A percentile compares a stretch with the other conserved stretches of the same genome.
These are phyloP conservation scores for Ganoderma boninense DNA, from an alignment of 1,284 basidiomycete species.

Conservation along the genomic window DNA sequence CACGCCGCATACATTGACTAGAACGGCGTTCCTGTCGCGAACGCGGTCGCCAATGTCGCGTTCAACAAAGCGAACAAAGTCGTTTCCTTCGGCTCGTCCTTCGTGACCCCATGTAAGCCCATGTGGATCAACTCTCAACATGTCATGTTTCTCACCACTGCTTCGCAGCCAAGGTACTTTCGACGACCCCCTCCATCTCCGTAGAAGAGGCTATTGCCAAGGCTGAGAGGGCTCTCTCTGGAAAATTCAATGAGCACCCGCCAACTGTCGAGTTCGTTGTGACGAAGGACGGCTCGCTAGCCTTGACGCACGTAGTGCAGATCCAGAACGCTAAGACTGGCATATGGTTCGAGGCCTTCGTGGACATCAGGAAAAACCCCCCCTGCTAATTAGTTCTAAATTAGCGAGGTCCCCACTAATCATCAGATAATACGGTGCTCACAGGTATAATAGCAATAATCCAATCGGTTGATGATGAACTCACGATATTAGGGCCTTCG, in stretches of 20 bases:
- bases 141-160: too few species aligned
- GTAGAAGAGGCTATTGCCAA: conserved; percentile 35
- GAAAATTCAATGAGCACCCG: conserved; percentile 47
- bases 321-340: conserved; percentile 60
- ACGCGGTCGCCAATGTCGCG: conserved; percentile 56
- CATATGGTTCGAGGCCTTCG: conserved; percentile 71
- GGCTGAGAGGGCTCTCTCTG: conserved; percentile 49
- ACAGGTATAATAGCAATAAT: too few species aligned
- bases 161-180: conserved; percentile 34
- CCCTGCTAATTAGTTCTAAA: too few species aligned
- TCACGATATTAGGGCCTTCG: too few species aligned
- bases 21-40: conserved; percentile 52
- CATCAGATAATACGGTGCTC: too few species aligned
- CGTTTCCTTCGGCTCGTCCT: conserved; percentile 58
- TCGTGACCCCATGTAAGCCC: conserved; percentile 47
- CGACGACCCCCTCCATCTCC: conserved; percentile 43
- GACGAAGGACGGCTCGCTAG: conserved; percentile 53
- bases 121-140: neutral
- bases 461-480: too few species aligned
- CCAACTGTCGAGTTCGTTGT: conserved; percentile 56
- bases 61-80: conserved; percentile 51
- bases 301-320: conserved; percentile 62
- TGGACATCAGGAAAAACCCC: too few species aligned
- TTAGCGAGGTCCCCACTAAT: too few species aligned
- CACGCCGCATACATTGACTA: too few species aligned